phyloP scores from a whole-genome alignment of 106 monocot genomes.

The Dendrobium catenatum region DNA sequence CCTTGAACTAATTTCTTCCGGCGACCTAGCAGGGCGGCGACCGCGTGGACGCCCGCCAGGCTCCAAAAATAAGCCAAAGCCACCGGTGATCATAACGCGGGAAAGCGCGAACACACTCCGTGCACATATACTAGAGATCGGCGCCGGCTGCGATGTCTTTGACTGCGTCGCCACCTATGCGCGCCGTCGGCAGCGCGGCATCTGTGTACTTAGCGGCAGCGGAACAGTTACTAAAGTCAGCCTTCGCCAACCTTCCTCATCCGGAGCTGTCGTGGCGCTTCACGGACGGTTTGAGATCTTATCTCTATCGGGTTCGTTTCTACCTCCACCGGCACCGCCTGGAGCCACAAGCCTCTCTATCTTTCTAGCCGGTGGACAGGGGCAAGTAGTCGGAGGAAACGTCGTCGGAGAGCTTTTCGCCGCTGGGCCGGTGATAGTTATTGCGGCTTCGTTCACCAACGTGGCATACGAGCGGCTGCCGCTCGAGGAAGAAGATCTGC shows the following conservation, averaged over 20 bases:
- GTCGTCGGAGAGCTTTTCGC: background rate
- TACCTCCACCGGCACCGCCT: background rate
- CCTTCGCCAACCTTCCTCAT: background rate
- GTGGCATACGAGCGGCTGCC: background rate
- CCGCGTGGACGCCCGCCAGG: background rate
- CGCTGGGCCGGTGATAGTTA: background rate
- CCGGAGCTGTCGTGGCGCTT: background rate
- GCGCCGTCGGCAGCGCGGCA: background rate
- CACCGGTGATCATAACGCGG: background rate
- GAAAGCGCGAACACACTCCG: slow-evolving; percentile 1
- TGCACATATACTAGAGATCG: background rate
- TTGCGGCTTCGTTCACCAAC: slow-evolving; percentile 1
- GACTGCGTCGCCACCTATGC: background rate
- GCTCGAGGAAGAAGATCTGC: background rate
- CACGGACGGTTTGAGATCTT: slow-evolving; percentile 5
- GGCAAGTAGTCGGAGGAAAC: background rate
- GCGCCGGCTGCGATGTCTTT: background rate
- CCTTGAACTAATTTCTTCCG: background rate
- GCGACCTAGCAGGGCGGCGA: background rate
- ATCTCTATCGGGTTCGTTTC: background rate
- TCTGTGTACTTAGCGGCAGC: background rate
- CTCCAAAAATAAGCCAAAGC: slow-evolving; percentile 4
- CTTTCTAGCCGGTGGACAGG: background rate
- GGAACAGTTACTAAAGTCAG: background rate
- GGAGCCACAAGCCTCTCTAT: background rate